Evolutionary conservation across 2,329 filamentous ascomycete species (phyloP).

Genomic region (Monosporascus sp.): DNA sequence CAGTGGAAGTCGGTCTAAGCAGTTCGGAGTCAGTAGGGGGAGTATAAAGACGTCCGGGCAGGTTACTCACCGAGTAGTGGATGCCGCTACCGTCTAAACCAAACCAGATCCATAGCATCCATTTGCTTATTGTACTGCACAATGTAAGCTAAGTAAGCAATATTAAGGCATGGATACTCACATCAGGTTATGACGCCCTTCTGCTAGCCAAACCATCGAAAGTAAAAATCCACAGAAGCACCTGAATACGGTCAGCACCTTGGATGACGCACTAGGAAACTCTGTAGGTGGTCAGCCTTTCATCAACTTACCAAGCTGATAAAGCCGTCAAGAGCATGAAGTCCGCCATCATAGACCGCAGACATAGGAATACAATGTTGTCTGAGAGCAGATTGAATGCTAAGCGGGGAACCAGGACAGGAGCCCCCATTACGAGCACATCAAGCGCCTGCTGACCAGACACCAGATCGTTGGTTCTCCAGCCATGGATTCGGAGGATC

Average conservation of each 20-base stretch:
- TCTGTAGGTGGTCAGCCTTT: background rate
- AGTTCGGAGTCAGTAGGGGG: conserved; percentile 3
- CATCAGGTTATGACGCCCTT: conserved; percentile 56
- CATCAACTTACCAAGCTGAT: conserved; percentile 54
- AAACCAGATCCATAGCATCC: conserved; percentile 95
- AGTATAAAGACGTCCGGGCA: conserved; percentile 4
- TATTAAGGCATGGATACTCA: conserved; percentile 25
- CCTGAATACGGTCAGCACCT: conserved; percentile 18
- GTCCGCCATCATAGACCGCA: conserved; percentile 80
- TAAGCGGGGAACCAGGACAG: conserved; percentile 70
- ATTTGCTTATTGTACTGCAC: conserved; percentile 66
- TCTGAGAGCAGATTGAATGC: conserved; percentile 81
- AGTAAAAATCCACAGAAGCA: conserved; percentile 79
- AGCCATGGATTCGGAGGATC: conserved; percentile 60
- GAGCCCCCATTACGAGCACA: conserved; percentile 73
- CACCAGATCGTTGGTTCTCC: conserved; percentile 41
- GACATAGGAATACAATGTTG: conserved; percentile 76
- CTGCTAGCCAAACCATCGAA: conserved; percentile 72
- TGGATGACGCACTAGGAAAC: background rate
- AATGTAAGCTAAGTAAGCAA: conserved; percentile 8
- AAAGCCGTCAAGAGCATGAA: conserved; percentile 73
- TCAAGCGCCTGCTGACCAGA: conserved; percentile 66
- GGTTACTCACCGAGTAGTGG: conserved; percentile 43
- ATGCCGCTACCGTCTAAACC: conserved; percentile 70
- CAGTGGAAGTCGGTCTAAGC: conserved; percentile 65